Conservation (phyloP, 176 grass and related monocot genomes). For the Phoenix dactylifera region DNA sequence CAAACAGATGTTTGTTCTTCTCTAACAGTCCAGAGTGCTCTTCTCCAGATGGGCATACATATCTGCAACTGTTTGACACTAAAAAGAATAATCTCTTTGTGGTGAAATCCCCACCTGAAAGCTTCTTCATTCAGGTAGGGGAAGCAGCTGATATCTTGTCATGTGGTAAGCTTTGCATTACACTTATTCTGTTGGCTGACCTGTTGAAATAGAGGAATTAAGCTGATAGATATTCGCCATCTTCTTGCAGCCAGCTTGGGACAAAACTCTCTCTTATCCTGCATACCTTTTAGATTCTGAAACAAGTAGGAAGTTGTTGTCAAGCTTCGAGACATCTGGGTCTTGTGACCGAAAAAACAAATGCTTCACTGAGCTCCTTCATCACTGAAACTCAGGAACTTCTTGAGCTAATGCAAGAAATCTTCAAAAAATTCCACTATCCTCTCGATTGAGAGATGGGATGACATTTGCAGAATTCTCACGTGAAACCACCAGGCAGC, state of each 20-base stretch:
- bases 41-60: constrained; percentile 37
- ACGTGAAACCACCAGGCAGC: constrained; percentile 71
- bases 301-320: constrained; percentile 10
- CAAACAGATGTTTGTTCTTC: constrained; percentile 18
- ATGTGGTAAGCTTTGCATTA: constrained; percentile 56
- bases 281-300: constrained; percentile 22
- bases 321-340: neutral
- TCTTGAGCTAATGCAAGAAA: constrained; percentile 27
- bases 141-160: constrained; percentile 77
- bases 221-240: constrained; percentile 84
- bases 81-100: constrained; percentile 44
- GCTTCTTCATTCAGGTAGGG: constrained; percentile 75
- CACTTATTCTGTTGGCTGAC: constrained; percentile 64
- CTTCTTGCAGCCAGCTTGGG: constrained; percentile 76
- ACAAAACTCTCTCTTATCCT: constrained; percentile 41
- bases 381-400: neutral
- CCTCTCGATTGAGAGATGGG: constrained; percentile 52
- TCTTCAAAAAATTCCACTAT: constrained; percentile 49
- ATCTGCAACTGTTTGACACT: constrained; percentile 53
- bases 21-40: constrained; percentile 27
- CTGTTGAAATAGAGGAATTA: constrained; percentile 28
- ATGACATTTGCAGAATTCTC: constrained; percentile 96
- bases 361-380: neutral
- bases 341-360: neutral
- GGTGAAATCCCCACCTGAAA: constrained; percentile 48